Base-by-base conservation (phyloP, 768 basidiomycete genomes). In the Pilatotrama ljubarskyi region DNA sequence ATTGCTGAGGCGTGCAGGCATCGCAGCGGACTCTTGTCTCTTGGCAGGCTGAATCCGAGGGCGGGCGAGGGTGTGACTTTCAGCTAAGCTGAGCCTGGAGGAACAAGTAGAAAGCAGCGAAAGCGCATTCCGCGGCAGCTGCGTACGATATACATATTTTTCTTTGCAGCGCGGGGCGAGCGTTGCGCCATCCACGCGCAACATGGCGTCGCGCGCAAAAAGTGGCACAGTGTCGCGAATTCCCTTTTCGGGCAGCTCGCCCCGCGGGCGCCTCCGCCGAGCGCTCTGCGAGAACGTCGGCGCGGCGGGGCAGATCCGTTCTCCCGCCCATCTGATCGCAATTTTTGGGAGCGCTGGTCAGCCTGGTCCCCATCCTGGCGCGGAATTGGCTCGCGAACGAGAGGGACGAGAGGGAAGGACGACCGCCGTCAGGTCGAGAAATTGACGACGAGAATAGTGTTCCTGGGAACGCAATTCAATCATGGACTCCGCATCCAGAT, bases 141-240 rank as follows among this genome's bases (percentile, higher is more conserved):
- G 29, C 29, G 29, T 32, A 32, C 10, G n/a, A 32, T 32, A 32
- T 10, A 32, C 29, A 32, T 32, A 32, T 32, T 32, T 32, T 32
- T 10, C 29, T 32, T 32, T 10, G 29, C 5, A 10, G 29, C 29
- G 4, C 29, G 29, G 29, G 29, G 29, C 29, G 5, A 5, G 29
- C 29, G 35, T 52, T 52, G 51, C 51, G 51, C 51, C 51, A 52
- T 52, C 51, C 24, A 26, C 41, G 25, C 52, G 41, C 52, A 26
- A 53, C 41, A 53, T 43, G 41, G 52, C 52, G 52, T 43, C 26
- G 25, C 15, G 38, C 15, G 40, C 51, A 17, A 26, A 52, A 52
- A 52, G 37, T 14, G 40, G 14, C 15, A 26, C 14, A 18, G 40
- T n/a, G 38, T 48, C 47, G 47, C 47, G 47, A 48, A 48, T 48